Percentiles rank a stretch among this genome's conserved stretches.
Evolutionary conservation across 208 protist species (phyloP).

Genomic region (Wallacemonas sp.): DNA sequence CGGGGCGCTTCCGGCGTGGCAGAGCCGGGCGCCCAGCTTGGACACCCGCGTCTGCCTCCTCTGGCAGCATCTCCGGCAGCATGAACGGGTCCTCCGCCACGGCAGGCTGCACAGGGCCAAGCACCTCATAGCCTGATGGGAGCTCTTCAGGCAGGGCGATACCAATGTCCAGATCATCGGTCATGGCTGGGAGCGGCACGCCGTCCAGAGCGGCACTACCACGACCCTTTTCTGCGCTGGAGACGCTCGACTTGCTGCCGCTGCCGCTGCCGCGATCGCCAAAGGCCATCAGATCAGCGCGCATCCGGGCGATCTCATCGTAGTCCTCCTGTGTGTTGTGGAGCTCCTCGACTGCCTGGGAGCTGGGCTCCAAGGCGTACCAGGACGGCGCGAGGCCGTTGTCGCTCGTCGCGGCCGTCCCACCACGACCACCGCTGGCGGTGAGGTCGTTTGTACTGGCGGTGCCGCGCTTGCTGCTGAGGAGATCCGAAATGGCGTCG

Average conservation of each 20-base stretch:
- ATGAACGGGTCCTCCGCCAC: constrained; percentile 31
- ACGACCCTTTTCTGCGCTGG: constrained; percentile 86
- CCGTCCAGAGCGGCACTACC: constrained; percentile 44
- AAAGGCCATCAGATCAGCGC: constrained; percentile 81
- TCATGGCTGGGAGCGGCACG: constrained; percentile 44
- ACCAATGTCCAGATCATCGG: constrained; percentile 82
- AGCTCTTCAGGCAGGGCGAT: constrained; percentile 76
- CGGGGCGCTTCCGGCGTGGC: constrained; percentile 27
- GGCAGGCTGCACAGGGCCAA: neutral
- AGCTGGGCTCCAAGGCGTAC: constrained; percentile 79
- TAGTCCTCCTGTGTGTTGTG: constrained; percentile 73
- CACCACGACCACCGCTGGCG: constrained; percentile 6
- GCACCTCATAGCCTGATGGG: constrained; percentile 34
- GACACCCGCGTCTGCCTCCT: no score
- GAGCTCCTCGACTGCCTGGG: constrained; percentile 56
- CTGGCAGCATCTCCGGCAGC: constrained; percentile 21
- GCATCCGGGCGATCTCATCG: constrained; percentile 82
- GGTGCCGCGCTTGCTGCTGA: constrained; percentile 20
- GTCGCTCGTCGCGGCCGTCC: constrained; percentile 27
- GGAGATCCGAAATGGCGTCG: constrained; percentile 78
- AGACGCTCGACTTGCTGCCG: constrained; percentile 79
- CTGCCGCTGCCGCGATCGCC: constrained; percentile 68
- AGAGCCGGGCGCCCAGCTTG: neutral
- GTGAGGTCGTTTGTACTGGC: constrained; percentile 4
- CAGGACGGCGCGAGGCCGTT: constrained; percentile 59